Percentiles rank a stretch among this genome's conserved stretches.
phyloP scores from a whole-genome alignment of 75 land plant genomes.

The Selaginella moellendorffii region DNA sequence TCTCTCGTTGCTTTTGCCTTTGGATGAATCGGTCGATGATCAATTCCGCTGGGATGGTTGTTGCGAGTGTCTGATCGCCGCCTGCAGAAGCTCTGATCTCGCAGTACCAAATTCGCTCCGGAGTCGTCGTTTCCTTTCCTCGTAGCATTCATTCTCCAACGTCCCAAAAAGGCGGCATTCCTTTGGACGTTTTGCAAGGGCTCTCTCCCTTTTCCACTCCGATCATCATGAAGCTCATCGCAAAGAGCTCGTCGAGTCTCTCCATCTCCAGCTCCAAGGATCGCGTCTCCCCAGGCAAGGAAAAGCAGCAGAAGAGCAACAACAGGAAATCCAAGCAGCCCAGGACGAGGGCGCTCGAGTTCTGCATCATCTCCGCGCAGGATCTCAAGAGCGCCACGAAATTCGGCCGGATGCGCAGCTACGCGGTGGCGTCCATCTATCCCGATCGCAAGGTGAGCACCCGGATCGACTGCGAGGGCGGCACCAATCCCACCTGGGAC shows the following conservation, averaged over 20 bases:
- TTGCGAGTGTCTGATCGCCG: no score
- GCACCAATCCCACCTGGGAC: conserved; percentile 41
- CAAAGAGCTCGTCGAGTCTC: not conserved
- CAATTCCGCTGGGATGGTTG: no score
- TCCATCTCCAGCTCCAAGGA: not conserved
- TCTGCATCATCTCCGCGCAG: conserved; percentile 39
- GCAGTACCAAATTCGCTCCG: no score
- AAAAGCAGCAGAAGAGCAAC: not conserved
- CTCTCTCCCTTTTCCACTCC: not conserved
- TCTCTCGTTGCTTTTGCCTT: no score
- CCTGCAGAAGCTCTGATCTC: no score
- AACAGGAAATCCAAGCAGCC: not conserved
- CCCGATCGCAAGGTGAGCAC: conserved; percentile 16
- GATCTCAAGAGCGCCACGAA: conserved; percentile 39
- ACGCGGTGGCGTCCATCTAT: conserved; percentile 33
- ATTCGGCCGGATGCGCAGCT: conserved; percentile 37
- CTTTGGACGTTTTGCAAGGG: not conserved
- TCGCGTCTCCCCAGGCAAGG: not conserved
- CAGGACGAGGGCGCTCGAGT: conserved; percentile 28
- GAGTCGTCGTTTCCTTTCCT: no score
- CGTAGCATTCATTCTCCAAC: no score
- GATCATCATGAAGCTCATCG: no score
- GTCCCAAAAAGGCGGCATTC: not conserved
- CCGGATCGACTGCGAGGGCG: conserved; percentile 23
- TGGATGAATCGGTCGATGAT: no score